Evolutionary conservation across 306 rosid genomes (phyloP), one percentile per base, ranked within the genome.

Genomic region (Castanea crenata): DNA sequence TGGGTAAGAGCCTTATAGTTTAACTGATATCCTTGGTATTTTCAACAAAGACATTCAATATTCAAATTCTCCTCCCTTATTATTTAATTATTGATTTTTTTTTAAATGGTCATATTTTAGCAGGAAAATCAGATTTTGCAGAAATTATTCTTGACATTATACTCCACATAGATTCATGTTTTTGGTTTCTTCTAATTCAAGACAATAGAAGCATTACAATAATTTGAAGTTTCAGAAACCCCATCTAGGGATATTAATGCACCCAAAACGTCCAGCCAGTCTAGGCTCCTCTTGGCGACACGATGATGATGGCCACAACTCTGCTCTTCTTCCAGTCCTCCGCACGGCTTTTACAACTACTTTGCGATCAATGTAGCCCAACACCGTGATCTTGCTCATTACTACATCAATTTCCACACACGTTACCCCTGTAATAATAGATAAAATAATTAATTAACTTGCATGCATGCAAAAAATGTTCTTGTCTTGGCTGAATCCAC

Each of bases 331-430:
- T 7, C 79, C 83, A 0, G 69, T 80, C 52, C 55, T 74, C 23
- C 51, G 59, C 29, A 80, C 16, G 4, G 74, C 83, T 46, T 74
- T 80, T 18, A 65, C 46, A 9, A 74, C 69, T 15, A 21, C 23
- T 54, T 80, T 65, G 31, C 35, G 59, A 21, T 80, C 79, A 27
- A 80, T 5, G 41, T 64, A 55, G 12, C 83, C 83, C 51, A 80
- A 29, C 1, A 80, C 79, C 13, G 74, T 74, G 59, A 80, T 80
- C 79, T 80, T 80, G 79, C 29, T 80, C 74, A 59, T 3, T 41
- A 13, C 57, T 3, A 19, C 71, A 55, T 80, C 69, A 55, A 80
- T 65, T 65, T 80, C 78, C 67, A 74, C 83, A 41, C 83, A 80
- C 27, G 67, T 63, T 16, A 80, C 79, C n/a, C 83, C 83, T 74